Base-by-base conservation (phyloP, 176 grass and related monocot species). In the Oryza coarctata region DNA sequence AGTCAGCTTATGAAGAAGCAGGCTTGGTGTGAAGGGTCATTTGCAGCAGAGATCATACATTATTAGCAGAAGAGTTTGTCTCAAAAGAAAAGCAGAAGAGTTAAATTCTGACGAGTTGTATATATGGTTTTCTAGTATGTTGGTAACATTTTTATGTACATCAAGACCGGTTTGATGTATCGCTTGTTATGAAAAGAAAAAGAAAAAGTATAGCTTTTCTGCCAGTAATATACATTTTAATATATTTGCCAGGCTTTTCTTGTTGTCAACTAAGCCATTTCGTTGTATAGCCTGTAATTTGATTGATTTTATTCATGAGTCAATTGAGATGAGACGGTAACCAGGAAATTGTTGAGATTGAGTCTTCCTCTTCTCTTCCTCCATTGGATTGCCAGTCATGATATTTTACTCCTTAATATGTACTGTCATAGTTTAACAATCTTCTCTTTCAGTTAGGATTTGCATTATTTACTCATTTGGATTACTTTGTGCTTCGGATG, bases 101-200 rank as follows among this genome's bases (percentile, higher is more conserved):
- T 43, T 12, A 6, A 18, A 44, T 68, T 41, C 18, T 69, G 41
- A 15, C 38, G 28, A 26, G 18, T 60, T 84, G 61, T 75, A 65
- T 72, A 75, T 25, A 60, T 25, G 17, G 31, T 77, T 20, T 40
- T 40, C 13, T 63, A 17, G 29, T 82, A 69, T 47, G 71, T n/a
- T 82, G 63, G 49, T 81, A 70, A 86, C 70, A 33, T 7, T 75
- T 63, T 79, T 79, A 9, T 73, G 79, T 62, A 75, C 62, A 83
- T 73, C 58, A 84, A 76, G 61, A 68, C 29, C n/a, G 34, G 60
- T 83, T 74, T 83, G 81, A 83, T 83, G 81, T 84, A 18, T 40
- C 18, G 2, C 68, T 22, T 12, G 12, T 52, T 74, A 3, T 18
- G 22, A 9, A 12, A 28, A 29, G n/a, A n/a, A 28, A 3, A 27